Base-by-base conservation (phyloP, 345 rosid species). In the Acer campestre region DNA sequence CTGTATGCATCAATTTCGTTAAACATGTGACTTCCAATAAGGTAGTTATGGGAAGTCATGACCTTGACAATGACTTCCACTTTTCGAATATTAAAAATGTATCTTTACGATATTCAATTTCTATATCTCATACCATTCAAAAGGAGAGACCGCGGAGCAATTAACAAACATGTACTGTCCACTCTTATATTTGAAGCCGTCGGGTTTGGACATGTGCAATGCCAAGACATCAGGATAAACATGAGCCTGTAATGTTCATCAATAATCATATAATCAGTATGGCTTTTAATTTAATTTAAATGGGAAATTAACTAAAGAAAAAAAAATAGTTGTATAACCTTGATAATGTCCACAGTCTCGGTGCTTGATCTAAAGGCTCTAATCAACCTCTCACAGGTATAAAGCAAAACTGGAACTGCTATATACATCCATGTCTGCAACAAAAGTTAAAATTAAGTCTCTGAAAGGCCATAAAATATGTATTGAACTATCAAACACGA, bases 91-190 rank as follows among this genome's bases (percentile, higher is more conserved):
- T 3, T 16, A 18, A 17, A 53, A 0, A 53, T 53, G 7, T 53
- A 7, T 4, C 7, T 16, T 53, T 16, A 59, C 9, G n/a, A 56
- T 7, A 56, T 56, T 4, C 5, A 35, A 35, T 4, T 35, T 35
- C 6, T 3, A 5, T 18, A 56, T 6, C 9, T 69, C 70, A 13
- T 71, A 83, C 94, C 97, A 94, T 80, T 94, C 94, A 49, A 92
- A 94, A 1, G 95, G 89, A 31, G 98, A 94, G 59, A 94, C 97
- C 2, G 91, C 94, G 18, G 86, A 53, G 78, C 98, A 92, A 59
- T 91, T 90, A 56, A 94, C 91, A 67, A 94, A 92, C 95, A 94
- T 92, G 91, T 89, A 94, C 65, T 94, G 98, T 67, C 98, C 98
- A 51, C 98, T 92, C 78, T 89, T 90, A 86, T 92, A 90, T 81